phyloP scores from a whole-genome alignment of 1,284 basidiomycete genomes.

The Heterobasidion parviporum region DNA sequence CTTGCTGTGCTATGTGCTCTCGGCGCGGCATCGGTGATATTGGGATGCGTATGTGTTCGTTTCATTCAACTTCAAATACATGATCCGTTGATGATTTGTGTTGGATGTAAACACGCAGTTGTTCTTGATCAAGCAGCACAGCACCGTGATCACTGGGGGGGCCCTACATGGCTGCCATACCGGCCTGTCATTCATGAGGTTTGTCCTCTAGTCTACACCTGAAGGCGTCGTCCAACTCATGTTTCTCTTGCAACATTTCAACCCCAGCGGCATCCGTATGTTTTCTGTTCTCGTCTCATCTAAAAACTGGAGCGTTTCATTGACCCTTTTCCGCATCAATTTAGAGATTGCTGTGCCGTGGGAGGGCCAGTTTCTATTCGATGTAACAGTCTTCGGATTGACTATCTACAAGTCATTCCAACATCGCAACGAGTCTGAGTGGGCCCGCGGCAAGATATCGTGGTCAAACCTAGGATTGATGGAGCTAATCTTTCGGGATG shows the following conservation, averaged over 20 bases:
- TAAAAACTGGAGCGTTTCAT: too few relatives aligned
- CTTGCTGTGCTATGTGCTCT: neutral
- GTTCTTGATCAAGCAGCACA: too few relatives aligned
- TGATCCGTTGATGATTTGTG: too few relatives aligned
- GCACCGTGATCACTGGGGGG: too few relatives aligned
- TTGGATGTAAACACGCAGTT: too few relatives aligned
- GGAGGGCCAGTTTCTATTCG: slow-evolving; percentile 22
- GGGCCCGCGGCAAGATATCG: neutral
- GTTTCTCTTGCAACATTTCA: too few relatives aligned
- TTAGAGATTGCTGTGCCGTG: slow-evolving; percentile 22
- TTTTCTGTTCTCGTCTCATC: too few relatives aligned
- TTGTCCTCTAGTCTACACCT: too few relatives aligned
- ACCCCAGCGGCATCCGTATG: too few relatives aligned
- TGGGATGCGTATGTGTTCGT: neutral
- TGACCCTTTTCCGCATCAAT: neutral
- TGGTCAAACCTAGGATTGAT: slow-evolving; percentile 12
- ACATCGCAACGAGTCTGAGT: neutral
- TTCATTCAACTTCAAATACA: neutral
- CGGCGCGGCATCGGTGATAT: neutral
- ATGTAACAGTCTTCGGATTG: slow-evolving; percentile 19
- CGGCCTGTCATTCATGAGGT: too few relatives aligned
- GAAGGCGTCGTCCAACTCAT: too few relatives aligned
- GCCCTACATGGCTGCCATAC: too few relatives aligned
- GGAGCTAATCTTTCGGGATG: slow-evolving; percentile 20
- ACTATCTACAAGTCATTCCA: slow-evolving; percentile 20